Conservation (phyloP, 106 monocot species). For the Dendrobium catenatum region DNA sequence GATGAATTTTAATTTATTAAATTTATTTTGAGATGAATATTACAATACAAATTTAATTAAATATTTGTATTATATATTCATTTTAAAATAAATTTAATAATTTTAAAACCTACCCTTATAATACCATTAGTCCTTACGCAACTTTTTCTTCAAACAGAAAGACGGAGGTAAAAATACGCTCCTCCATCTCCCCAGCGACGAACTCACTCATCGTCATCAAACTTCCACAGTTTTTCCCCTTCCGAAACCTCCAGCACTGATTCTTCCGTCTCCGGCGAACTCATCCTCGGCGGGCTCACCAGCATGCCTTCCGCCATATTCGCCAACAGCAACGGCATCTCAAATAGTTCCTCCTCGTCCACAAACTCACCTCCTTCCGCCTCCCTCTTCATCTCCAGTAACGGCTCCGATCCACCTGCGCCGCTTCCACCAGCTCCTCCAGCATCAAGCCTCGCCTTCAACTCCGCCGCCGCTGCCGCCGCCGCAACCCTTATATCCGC, state of each 20-base stretch:
- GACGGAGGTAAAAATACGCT: too few species aligned
- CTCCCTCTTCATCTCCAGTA: neutral
- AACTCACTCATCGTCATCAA: neutral
- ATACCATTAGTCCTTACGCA: too few species aligned
- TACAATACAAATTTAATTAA: too few species aligned
- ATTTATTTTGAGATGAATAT: too few species aligned
- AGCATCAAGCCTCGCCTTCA: neutral
- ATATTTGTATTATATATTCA: too few species aligned
- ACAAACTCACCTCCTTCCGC: neutral
- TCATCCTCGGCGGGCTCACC: conserved; percentile 6
- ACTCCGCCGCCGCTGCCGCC: neutral
- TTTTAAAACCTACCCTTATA: too few species aligned
- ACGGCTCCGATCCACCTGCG: neutral
- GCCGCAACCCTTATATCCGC: conserved; percentile 14
- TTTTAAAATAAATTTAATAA: too few species aligned
- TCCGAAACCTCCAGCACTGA: neutral
- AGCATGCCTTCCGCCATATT: conserved; percentile 8
- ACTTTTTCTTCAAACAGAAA: too few species aligned
- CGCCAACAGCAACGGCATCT: neutral
- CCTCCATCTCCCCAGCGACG: too few species aligned
- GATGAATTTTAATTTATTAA: too few species aligned
- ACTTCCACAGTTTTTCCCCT: neutral
- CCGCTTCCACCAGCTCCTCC: too few species aligned
- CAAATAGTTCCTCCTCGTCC: conserved; percentile 3
- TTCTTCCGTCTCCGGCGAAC: neutral